A percentile compares a stretch with the other conserved stretches of the same genome.
Evolutionary conservation across 371 early-diverging fungal genomes (phyloP).

Genomic region (Mucor velutinosus): DNA sequence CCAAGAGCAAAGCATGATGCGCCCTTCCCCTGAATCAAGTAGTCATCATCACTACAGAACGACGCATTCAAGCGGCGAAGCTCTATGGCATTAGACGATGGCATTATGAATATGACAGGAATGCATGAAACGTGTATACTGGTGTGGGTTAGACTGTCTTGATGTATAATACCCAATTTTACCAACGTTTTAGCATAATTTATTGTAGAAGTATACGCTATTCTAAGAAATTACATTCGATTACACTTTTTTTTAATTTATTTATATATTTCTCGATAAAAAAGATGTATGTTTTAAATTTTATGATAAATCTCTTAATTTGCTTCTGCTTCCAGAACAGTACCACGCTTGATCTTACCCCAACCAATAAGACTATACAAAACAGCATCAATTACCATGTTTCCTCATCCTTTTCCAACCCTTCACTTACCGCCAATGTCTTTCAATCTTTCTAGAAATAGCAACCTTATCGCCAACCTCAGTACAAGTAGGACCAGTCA

Average conservation of each 20-base stretch:
- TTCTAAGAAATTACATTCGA: neutral
- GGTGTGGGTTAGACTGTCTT: too few relatives aligned
- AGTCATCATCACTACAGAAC: too few relatives aligned
- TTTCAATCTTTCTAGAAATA: conserved; percentile 96
- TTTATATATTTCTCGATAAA: neutral
- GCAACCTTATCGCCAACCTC: conserved; percentile 99
- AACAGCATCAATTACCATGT: conserved; percentile 1
- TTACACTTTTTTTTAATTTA: conserved; percentile 8
- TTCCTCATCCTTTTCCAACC: neutral
- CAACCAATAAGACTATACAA: conserved; percentile 90
- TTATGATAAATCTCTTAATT: conserved; percentile 31
- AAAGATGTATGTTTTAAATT: neutral
- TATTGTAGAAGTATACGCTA: neutral
- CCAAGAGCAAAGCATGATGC: too few relatives aligned
- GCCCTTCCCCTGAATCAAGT: too few relatives aligned
- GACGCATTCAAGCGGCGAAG: neutral
- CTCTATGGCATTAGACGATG: neutral
- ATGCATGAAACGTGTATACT: too few relatives aligned
- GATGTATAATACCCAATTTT: neutral
- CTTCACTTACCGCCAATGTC: conserved; percentile 94
- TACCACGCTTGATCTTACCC: conserved; percentile 94
- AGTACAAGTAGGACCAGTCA: conserved; percentile 97
- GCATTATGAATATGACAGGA: too few relatives aligned
- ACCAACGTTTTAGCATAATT: neutral
- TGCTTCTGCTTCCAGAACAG: conserved; percentile 72